These are phyloP conservation scores for Nissolia schottii DNA, from an alignment of 306 rosid genomes.

Conservation along the genomic window DNA sequence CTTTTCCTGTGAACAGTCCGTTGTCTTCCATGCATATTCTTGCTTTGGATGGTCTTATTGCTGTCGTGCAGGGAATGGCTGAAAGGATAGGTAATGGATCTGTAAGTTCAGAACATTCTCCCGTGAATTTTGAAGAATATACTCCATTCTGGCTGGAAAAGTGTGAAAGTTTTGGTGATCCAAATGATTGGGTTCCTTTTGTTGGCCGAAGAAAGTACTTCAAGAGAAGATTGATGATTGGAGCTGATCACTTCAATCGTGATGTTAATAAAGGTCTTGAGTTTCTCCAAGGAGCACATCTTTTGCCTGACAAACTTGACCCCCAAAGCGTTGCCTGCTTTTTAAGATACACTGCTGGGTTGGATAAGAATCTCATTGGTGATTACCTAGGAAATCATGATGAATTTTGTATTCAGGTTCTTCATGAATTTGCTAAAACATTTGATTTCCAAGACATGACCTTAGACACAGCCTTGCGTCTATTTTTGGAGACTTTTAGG, in stretches of 20 bases:
- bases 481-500: constrained; percentile 75
- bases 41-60: constrained; percentile 80
- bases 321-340: constrained; percentile 91
- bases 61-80: constrained; percentile 81
- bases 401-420: constrained; percentile 83
- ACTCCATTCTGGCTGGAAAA: constrained; percentile 80
- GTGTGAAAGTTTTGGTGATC: constrained; percentile 66
- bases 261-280: constrained; percentile 87
- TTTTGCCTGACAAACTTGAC: constrained; percentile 84
- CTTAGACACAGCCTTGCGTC: constrained; percentile 77
- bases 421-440: constrained; percentile 77
- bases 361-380: constrained; percentile 88
- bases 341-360: constrained; percentile 76
- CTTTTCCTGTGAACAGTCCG: constrained; percentile 74
- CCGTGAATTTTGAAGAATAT: constrained; percentile 59
- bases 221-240: constrained; percentile 75
- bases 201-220: constrained; percentile 59
- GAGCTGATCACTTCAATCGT: constrained; percentile 89
- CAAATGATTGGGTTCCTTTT: constrained; percentile 80
- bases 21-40: constrained; percentile 72
- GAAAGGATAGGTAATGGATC: constrained; percentile 65
- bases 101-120: constrained; percentile 35
- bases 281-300: constrained; percentile 88
- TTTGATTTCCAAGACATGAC: constrained; percentile 86
- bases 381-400: constrained; percentile 90